Conservation (phyloP, 2,329 filamentous ascomycete genomes). For the Xylariaceae sp. region DNA sequence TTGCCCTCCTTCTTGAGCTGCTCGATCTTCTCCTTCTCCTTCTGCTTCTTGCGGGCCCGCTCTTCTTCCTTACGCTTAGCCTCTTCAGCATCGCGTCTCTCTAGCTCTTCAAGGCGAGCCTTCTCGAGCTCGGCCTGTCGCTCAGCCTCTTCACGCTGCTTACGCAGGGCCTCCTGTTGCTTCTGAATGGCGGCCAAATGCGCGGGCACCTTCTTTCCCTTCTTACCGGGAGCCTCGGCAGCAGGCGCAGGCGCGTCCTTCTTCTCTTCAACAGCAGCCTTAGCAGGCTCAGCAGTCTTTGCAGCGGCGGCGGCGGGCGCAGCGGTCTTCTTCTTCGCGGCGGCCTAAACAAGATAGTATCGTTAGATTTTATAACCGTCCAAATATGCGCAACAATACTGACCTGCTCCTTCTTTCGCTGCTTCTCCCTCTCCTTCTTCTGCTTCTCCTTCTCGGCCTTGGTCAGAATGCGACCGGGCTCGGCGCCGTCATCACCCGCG, state of each 20-base stretch:
- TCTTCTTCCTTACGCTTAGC: constrained; percentile 64
- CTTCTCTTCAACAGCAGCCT: constrained; percentile 46
- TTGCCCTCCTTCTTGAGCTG: constrained; percentile 85
- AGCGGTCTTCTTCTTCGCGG: constrained; percentile 73
- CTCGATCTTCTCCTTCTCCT: constrained; percentile 79
- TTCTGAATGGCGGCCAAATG: constrained; percentile 69
- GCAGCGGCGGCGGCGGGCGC: constrained; percentile 33
- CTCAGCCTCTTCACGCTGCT: constrained; percentile 59
- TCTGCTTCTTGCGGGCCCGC: constrained; percentile 74
- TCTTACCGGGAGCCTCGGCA: constrained; percentile 52
- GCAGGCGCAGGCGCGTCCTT: constrained; percentile 41
- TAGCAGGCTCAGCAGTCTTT: constrained; percentile 53
- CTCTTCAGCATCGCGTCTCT: constrained; percentile 62
- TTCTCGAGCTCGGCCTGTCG: constrained; percentile 57
- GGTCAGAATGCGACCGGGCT: constrained; percentile 69
- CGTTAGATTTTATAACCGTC: constrained; percentile 25
- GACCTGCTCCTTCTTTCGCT: constrained; percentile 93
- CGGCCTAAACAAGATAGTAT: constrained; percentile 48
- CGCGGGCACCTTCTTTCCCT: constrained; percentile 85
- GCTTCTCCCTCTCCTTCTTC: constrained; percentile 98
- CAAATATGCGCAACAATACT: constrained; percentile 18
- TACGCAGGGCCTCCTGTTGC: constrained; percentile 73
- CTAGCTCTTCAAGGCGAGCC: constrained; percentile 59
- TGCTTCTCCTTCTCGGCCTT: constrained; percentile 97
- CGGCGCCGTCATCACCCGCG: constrained; percentile 46